A percentile compares a stretch with the other conserved stretches of the same genome.
phyloP scores from a whole-genome alignment of 106 monocot species.

The Dendrobium huoshanense region DNA sequence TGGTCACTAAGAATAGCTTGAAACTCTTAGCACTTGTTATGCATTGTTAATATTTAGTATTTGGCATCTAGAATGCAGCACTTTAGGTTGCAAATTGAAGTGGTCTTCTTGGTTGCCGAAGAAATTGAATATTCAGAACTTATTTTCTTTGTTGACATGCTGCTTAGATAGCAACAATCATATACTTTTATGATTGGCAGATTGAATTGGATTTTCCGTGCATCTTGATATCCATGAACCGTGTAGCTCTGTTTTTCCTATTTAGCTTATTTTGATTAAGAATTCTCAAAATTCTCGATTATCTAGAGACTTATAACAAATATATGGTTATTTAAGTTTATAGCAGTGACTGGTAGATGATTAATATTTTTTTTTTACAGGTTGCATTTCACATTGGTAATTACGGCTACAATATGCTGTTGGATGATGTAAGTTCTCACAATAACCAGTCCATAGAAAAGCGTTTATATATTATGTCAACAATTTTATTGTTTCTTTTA shows the following conservation, averaged over 20 bases:
- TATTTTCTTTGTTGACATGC: background rate
- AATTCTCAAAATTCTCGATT: background rate
- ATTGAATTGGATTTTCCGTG: background rate
- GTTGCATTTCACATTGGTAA: constrained; percentile 72
- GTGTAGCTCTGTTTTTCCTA: background rate
- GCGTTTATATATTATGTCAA: background rate
- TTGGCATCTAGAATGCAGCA: background rate
- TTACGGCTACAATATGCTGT: constrained; percentile 80
- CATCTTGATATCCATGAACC: background rate
- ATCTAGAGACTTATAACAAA: background rate
- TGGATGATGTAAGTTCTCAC: constrained; percentile 94
- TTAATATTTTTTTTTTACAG: constrained; percentile 2
- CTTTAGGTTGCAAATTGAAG: background rate
- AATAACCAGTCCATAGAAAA: background rate
- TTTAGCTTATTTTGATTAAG: background rate
- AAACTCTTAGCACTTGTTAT: too few species aligned
- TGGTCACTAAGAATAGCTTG: too few species aligned
- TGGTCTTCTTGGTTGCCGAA: background rate
- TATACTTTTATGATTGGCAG: background rate
- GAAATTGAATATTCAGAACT: background rate
- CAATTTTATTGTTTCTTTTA: background rate
- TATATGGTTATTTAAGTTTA: constrained; percentile 3
- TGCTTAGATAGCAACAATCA: background rate
- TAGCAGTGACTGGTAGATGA: background rate
- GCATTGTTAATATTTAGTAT: too few species aligned